Evolutionary conservation across 768 basidiomycete species (phyloP).

Genomic region (Calocybe indica): DNA sequence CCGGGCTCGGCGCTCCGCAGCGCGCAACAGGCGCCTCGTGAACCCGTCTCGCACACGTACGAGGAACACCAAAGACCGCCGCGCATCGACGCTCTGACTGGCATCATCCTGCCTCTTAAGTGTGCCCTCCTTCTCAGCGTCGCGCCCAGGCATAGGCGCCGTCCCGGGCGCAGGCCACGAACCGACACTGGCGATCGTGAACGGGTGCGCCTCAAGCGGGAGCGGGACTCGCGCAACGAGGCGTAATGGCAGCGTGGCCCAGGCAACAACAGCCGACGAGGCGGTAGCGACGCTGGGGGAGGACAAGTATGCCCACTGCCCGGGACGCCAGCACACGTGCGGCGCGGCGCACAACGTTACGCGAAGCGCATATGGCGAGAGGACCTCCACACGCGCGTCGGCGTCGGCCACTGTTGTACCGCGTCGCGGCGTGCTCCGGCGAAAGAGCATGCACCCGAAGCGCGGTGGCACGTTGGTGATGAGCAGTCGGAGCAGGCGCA

Average conservation of each 20-base stretch:
- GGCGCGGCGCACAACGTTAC: slow-evolving; percentile 35
- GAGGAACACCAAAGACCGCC: slow-evolving; percentile 48
- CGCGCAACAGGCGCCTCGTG: slow-evolving; percentile 38
- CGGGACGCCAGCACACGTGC: slow-evolving; percentile 40
- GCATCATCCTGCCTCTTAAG: too few species aligned
- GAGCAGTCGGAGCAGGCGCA: slow-evolving; percentile 41
- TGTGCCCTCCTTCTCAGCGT: too few species aligned
- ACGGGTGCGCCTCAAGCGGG: slow-evolving; percentile 46
- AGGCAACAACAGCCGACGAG: neutral
- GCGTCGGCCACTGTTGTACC: slow-evolving; percentile 7
- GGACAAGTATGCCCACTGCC: slow-evolving; percentile 48
- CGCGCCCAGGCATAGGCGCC: too few species aligned
- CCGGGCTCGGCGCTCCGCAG: too few species aligned
- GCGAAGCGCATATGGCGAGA: slow-evolving; percentile 41
- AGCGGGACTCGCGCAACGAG: too few species aligned
- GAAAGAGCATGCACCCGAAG: slow-evolving; percentile 10
- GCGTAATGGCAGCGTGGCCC: slow-evolving; percentile 1
- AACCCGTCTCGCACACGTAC: slow-evolving; percentile 56
- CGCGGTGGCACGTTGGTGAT: slow-evolving; percentile 38
- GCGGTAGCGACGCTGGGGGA: slow-evolving; percentile 36
- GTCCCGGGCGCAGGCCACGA: too few species aligned
- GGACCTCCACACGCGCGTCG: slow-evolving; percentile 29
- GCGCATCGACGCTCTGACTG: slow-evolving; percentile 6
- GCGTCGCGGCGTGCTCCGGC: slow-evolving; percentile 13
- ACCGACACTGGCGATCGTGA: slow-evolving; percentile 35